Conservation (phyloP, 441 rosid species). For the Gossypium laxum region DNA sequence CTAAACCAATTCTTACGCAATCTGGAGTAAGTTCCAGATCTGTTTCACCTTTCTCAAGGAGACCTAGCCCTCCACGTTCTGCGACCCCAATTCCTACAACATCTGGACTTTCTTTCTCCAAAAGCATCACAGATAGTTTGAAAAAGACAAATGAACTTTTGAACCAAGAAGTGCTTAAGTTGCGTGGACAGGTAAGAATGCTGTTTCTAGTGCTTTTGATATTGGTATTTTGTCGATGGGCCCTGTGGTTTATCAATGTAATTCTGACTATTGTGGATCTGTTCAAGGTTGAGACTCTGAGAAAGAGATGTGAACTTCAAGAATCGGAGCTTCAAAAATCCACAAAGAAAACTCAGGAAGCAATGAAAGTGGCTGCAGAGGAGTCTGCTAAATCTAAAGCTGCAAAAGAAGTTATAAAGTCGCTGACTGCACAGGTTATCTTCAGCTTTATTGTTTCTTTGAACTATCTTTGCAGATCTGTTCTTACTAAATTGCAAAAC, state of each 20-base stretch:
- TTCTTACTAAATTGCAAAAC: not conserved
- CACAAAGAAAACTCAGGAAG: constrained; percentile 75
- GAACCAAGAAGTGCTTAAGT: constrained; percentile 77
- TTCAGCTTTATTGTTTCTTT: constrained; percentile 13
- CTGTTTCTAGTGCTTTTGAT: constrained; percentile 10
- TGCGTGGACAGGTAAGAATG: constrained; percentile 70
- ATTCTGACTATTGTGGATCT: constrained; percentile 19
- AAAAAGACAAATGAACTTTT: constrained; percentile 90
- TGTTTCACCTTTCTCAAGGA: constrained; percentile 93
- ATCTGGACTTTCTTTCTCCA: constrained; percentile 72
- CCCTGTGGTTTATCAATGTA: not conserved
- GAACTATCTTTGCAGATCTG: not conserved
- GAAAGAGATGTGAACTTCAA: constrained; percentile 71
- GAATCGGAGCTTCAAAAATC: constrained; percentile 79
- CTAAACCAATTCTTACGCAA: constrained; percentile 56
- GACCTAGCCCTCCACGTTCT: constrained; percentile 93
- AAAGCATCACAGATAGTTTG: constrained; percentile 72
- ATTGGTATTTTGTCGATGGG: not conserved
- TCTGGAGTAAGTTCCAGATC: constrained; percentile 90
- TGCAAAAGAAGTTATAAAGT: constrained; percentile 91
- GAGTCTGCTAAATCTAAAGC: constrained; percentile 88
- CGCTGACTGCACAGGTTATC: constrained; percentile 82
- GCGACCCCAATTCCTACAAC: constrained; percentile 86
- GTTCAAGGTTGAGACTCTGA: constrained; percentile 71
- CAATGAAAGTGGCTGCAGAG: constrained; percentile 61